Conservation (phyloP, 495 filamentous ascomycete genomes). For the Echria macrotheca region DNA sequence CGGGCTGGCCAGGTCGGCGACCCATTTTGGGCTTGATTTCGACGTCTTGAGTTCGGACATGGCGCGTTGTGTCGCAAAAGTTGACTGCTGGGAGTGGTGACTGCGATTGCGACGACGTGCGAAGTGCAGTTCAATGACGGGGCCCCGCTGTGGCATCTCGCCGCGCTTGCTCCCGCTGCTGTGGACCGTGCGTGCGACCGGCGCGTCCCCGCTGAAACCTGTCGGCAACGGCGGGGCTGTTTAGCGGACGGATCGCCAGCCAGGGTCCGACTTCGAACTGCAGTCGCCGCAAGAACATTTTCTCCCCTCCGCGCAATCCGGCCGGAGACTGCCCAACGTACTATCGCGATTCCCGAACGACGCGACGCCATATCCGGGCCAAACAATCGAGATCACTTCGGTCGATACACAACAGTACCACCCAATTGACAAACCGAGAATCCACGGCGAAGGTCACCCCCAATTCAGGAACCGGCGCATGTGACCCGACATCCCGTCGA, state of each 20-base stretch:
- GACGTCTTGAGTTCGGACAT: conserved; percentile 21
- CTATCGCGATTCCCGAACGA: no score
- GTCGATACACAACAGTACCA: neutral
- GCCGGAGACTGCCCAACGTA: no score
- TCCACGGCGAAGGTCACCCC: no score
- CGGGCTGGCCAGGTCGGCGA: conserved; percentile 64
- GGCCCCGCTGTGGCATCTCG: no score
- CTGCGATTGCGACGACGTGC: neutral
- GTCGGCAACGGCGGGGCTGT: neutral
- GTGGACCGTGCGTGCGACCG: neutral
- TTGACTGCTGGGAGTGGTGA: no score
- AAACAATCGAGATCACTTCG: neutral
- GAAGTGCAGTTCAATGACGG: neutral
- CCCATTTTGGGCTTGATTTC: conserved; percentile 67
- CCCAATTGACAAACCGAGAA: no score
- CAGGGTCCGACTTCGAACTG: no score
- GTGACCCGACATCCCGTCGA: neutral
- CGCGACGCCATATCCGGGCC: neutral
- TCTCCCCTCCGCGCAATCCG: no score
- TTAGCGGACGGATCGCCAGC: neutral
- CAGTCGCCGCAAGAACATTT: no score
- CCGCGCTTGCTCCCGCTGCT: neutral
- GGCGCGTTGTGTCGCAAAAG: neutral
- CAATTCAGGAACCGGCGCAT: no score
- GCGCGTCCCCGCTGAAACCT: neutral